Base-by-base conservation (phyloP, 495 filamentous ascomycete species). In the Annulohypoxylon nitens region DNA sequence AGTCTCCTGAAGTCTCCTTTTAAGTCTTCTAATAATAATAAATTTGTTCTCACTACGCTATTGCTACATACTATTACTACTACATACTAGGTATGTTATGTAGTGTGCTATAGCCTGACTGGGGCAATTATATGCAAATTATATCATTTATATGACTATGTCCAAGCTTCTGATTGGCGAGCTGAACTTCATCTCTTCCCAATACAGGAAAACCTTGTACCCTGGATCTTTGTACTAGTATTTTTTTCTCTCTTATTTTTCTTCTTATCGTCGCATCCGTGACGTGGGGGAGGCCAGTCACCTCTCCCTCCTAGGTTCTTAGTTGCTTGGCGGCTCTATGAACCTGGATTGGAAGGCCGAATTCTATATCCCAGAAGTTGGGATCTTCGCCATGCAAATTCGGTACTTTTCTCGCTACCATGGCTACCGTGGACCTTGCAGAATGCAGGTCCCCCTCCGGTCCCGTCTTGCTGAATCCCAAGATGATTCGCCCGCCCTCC, bases 311-410 rank as follows among this genome's bases (percentile, higher is more conserved):
- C 59, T 70, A 75, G 43, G 30, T 30, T 30, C 30, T 30, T 43
- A 43, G 39, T 64, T 60, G 41, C 73, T 68, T 69, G 73, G 73
- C 73, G 45, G 3, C 43, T 34, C 53, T 64, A 11, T 54, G 62
- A 67, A 50, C 53, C 45, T 53, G 59, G 64, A 60, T 30, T 63
- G 60, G 48, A 62, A 71, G 47, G 60, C 37, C 11, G 23, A 61
- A 62, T 48, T 69, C 67, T 47, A 70, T 67, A 67, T 69, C 67
- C 63, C 18, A 75, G 54, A 70, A 68, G 73, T 69, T 71, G 64
- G 62, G 73, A 75, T 75, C 73, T 65, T 72, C 73, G 61, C 57
- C 20, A 47, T 66, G 54, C 61, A 63, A 58, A 60, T 65, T 51
- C 41, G 67, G 18, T 34, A 14, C 18, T 16, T 61, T 39, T 57